Evolutionary conservation across 208 protist species (phyloP).

Genomic region (Leishmania mexicana): DNA sequence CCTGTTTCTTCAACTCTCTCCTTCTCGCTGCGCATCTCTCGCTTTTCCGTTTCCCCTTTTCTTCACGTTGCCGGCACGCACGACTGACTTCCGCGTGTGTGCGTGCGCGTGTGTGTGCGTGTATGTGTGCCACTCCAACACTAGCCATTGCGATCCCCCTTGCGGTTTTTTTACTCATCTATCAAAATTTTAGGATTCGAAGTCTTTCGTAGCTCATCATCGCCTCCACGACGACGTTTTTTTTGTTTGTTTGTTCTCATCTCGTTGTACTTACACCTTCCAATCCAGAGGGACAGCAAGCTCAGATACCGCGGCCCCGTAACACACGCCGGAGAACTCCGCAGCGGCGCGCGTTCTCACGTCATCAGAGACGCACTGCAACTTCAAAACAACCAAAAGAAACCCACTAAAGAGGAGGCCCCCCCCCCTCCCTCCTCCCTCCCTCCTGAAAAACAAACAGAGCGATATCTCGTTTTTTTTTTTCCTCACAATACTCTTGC

Average conservation of each 20-base stretch:
- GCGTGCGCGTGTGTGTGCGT: neutral
- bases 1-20: neutral
- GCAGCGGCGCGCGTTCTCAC: neutral
- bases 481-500: neutral
- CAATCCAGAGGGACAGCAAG: neutral
- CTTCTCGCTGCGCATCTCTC: neutral
- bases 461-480: neutral
- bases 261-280: neutral
- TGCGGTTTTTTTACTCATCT: neutral
- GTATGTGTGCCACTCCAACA: neutral
- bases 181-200: neutral
- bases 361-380: neutral
- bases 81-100: neutral
- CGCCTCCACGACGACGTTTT: neutral
- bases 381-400: neutral
- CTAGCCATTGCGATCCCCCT: too few relatives aligned
- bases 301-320: neutral
- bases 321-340: neutral
- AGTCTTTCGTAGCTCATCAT: neutral
- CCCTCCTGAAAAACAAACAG: neutral
- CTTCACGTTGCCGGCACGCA: neutral
- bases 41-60: neutral
- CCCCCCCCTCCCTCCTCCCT: neutral
- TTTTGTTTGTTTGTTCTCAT: too few relatives aligned
- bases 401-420: neutral